Percentiles rank a stretch among this genome's conserved stretches.
Evolutionary conservation across 768 basidiomycete genomes (phyloP).

Genomic region (Lyophyllum decastes): DNA sequence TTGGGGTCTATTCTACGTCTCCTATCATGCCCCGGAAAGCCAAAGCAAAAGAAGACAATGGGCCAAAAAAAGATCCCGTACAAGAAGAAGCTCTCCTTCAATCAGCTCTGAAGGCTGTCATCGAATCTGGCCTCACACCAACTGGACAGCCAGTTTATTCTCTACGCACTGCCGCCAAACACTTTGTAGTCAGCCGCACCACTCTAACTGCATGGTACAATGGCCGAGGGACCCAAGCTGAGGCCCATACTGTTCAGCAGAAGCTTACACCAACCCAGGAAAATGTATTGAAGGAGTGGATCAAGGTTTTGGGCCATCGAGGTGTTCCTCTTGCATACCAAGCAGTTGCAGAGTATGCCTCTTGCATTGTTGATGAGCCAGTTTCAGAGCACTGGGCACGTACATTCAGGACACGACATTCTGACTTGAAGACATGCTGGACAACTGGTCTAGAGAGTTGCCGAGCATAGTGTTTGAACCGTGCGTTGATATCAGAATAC

Average conservation of each 20-base stretch:
- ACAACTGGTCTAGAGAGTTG: constrained; percentile 21
- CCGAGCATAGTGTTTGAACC: constrained; percentile 23
- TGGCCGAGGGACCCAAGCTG: not conserved
- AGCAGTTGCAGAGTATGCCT: not conserved
- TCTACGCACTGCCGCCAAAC: not conserved
- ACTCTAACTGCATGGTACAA: not conserved
- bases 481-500: constrained; percentile 16
- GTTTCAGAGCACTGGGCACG: constrained; percentile 11
- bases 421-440: constrained; percentile 24
- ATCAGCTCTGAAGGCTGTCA: not conserved
- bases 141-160: not conserved
- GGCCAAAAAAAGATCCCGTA: not conserved
- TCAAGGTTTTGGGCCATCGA: not conserved
- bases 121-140: not conserved
- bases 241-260: not conserved
- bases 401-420: constrained; percentile 17
- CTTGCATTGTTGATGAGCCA: not conserved
- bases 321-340: not conserved
- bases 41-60: not conserved
- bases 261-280: not conserved
- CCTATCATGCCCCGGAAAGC: not conserved
- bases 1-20: not conserved
- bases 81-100: not conserved
- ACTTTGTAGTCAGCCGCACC: not conserved
- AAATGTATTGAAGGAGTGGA: not conserved